Base-by-base conservation (phyloP, 2,329 filamentous ascomycete species). In the Colletotrichum horii region DNA sequence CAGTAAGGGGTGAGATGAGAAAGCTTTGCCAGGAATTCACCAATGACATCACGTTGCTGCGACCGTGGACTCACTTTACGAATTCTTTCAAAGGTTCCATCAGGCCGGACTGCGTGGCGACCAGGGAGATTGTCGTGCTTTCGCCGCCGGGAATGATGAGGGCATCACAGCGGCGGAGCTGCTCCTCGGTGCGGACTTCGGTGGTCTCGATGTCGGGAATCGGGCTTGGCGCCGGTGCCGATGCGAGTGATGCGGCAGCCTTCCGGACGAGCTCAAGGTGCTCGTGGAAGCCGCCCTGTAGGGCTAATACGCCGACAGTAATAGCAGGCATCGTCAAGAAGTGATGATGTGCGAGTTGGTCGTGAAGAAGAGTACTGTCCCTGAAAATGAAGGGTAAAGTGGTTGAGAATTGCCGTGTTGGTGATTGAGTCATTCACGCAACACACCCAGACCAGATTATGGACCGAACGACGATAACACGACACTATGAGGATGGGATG, bases 71-170 rank as follows among this genome's bases (percentile, higher is more conserved):
- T 82, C 86, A 96, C 93, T 98, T 98, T 81, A 98, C 96, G 84
- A 98, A 99, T 36, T 96, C 91, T 69, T 95, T 89, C 77, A 99
- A 86, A 4, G 96, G 96, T 79, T 97, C 95, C 71, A 99, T 86
- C 43, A 99, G 86, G 19, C 93, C 93, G 1, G 94, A 95, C 78
- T 96, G 91, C 26, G 92, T 92, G 5, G 97, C 97, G 19, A 98
- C 94, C 34, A 98, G 90, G 14, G 95, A 95, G 79, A 99, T 97
- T 5, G 96, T 94, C 2, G 97, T 98, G 85, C 95, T 98, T 85
- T 99, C 97, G 77, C 97, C 97, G 68, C 97, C 97, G 4, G 97
- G 97, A 62, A 99, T 92, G 81, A 99, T 92, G 58, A 99, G 90
- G 30, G 92, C 96, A 84, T 96, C 92, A 85, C 96, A 98, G 79